Evolutionary conservation across 208 protist genomes (phyloP), one percentile per base, ranked within the genome.

Genomic region (Vickermania spadyakhi): DNA sequence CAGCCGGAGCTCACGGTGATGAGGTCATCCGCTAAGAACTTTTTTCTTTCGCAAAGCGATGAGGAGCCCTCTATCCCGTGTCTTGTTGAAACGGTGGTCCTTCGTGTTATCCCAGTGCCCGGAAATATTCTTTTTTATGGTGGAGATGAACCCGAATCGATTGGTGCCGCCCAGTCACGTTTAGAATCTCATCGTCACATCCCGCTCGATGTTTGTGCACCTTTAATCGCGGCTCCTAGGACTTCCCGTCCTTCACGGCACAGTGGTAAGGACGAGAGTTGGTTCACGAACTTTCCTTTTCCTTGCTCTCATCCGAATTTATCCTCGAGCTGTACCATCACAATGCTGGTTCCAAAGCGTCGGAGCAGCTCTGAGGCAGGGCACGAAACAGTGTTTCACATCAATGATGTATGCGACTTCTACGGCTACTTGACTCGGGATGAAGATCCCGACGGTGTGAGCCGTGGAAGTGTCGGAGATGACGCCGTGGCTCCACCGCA

Each of bases 61-160:
- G n/a, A n/a, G 66, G 54, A 21, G 31, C 14, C 13, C 5, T 23
- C 13, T 7, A 11, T 55, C 5, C 51, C 7, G 13, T 23, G 13
- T 5, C 51, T 18, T 42, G 57, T 90, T 13, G 86, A 93, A 18
- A 79, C 79, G n/a, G 62, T 70, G 30, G 62, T 70, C 23, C 59
- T 89, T 2, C 89, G 89, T 62, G 83, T 93, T 2, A 80, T 93
- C 54, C 86, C 86, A 0, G 86, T 93, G 2, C 86, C 86, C 3
- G 78, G 83, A 4, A 90, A 90, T 60, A 54, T 51, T 0, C 72
- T 84, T 68, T 90, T 90, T 52, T 93, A 93, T 65, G 22, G 18
- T 45, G 36, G 36, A n/a, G 36, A 45, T 18, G 36, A 45, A 45
- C 36, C 11, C 36, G 36, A 45, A 18, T n/a, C 11, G 36, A 45